phyloP scores from a whole-genome alignment of 192 early-diverging fungal genomes.

The Gryganskiella cystojenkinii region DNA sequence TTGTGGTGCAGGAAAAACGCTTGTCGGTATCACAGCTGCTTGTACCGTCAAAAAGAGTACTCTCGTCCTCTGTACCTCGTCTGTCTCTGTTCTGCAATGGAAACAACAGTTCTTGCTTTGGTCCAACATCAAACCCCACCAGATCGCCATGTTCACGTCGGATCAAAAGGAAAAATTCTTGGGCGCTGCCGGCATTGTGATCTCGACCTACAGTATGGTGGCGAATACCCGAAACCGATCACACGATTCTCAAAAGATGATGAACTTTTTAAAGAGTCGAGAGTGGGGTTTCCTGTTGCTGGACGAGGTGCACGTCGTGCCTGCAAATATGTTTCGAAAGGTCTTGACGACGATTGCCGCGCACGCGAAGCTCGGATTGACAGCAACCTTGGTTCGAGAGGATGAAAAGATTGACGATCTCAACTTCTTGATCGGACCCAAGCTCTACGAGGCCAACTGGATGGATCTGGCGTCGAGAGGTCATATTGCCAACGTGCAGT shows the following conservation, averaged over 20 bases:
- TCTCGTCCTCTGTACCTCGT: constrained; percentile 90
- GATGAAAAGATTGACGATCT: constrained; percentile 98
- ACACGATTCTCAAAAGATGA: constrained; percentile 93
- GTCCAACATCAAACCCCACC: constrained; percentile 91
- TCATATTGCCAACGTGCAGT: constrained; percentile 98
- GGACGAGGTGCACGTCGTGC: constrained; percentile 99
- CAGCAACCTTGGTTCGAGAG: constrained; percentile 97
- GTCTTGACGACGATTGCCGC: constrained; percentile 93
- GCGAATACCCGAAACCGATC: constrained; percentile 93
- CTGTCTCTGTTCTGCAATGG: constrained; percentile 98
- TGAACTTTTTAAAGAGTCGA: constrained; percentile 88
- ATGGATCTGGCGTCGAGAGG: constrained; percentile 97
- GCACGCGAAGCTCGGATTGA: constrained; percentile 97
- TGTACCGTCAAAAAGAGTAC: constrained; percentile 96
- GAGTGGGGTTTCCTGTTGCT: constrained; percentile 99
- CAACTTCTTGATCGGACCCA: constrained; percentile 99
- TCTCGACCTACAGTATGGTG: constrained; percentile 98
- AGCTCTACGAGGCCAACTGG: constrained; percentile 99
- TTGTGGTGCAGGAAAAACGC: constrained; percentile 97
- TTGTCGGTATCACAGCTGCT: constrained; percentile 97
- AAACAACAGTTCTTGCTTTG: constrained; percentile 96
- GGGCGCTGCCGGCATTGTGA: constrained; percentile 92
- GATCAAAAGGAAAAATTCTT: constrained; percentile 92
- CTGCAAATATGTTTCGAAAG: constrained; percentile 95
- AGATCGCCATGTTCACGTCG: constrained; percentile 95